Conservation (phyloP, 495 filamentous ascomycete genomes). For the Hypoxylon fuscum region DNA sequence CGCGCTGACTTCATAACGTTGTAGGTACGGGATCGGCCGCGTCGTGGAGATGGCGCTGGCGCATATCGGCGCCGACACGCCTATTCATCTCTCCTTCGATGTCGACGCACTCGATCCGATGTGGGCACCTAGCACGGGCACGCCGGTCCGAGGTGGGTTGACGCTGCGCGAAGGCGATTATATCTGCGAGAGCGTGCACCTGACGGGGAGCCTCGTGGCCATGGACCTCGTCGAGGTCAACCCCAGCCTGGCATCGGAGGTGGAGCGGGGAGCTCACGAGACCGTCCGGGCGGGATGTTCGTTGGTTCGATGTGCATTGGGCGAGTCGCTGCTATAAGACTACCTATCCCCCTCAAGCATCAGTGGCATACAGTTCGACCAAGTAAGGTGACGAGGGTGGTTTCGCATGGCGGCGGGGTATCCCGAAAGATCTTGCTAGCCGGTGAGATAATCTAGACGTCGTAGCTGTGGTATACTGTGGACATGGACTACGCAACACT, state of each 20-base stretch:
- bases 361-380: too few relatives aligned
- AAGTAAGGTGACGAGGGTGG: too few relatives aligned
- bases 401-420: too few relatives aligned
- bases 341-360: too few relatives aligned
- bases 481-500: too few relatives aligned
- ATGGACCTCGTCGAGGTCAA: constrained; percentile 98
- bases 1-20: constrained; percentile 18
- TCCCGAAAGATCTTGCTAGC: too few relatives aligned
- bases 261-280: constrained; percentile 76
- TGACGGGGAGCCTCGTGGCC: constrained; percentile 89
- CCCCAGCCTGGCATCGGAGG: constrained; percentile 74
- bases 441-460: too few relatives aligned
- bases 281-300: constrained; percentile 92
- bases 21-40: constrained; percentile 87
- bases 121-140: constrained; percentile 96
- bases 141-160: constrained; percentile 92
- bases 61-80: constrained; percentile 91
- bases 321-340: constrained; percentile 82
- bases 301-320: constrained; percentile 88
- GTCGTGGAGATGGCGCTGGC: constrained; percentile 98
- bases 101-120: constrained; percentile 96
- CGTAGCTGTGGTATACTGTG: too few relatives aligned
- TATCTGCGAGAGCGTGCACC: constrained; percentile 95
- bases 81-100: constrained; percentile 96
- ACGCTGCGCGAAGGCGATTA: constrained; percentile 96